phyloP scores from a whole-genome alignment of 306 rosid species.

The Quercus engelmannii region DNA sequence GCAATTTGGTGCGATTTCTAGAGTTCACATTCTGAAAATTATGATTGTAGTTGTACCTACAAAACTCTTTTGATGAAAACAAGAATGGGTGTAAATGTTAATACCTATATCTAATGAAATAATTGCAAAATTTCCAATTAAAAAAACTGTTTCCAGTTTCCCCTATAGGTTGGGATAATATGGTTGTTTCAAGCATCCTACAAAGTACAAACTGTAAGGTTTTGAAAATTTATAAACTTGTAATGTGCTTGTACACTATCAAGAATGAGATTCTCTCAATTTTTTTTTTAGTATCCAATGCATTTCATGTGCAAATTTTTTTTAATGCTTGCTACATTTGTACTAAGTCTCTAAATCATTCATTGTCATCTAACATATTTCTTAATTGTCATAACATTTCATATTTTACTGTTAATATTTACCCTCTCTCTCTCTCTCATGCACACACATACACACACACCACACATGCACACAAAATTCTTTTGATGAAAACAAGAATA shows the following conservation, averaged over 20 bases:
- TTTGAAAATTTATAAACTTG: neutral
- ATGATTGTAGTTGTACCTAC: neutral
- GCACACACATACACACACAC: too few relatives aligned
- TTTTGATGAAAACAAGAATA: neutral
- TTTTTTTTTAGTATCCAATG: too few relatives aligned
- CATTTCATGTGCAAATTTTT: too few relatives aligned
- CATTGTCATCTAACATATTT: too few relatives aligned
- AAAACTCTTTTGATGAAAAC: neutral
- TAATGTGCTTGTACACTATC: neutral
- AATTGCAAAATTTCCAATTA: neutral
- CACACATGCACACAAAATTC: neutral
- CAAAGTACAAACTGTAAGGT: neutral
- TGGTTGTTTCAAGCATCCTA: neutral
- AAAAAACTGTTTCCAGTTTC: neutral
- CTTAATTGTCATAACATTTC: too few relatives aligned
- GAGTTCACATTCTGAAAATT: neutral
- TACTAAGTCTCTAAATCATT: too few relatives aligned
- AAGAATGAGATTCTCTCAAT: too few relatives aligned
- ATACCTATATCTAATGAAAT: neutral
- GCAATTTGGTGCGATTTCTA: neutral
- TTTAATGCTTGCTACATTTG: too few relatives aligned
- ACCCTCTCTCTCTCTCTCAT: constrained; percentile 6
- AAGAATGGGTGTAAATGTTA: neutral
- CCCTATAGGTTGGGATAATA: neutral
- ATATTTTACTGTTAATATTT: too few relatives aligned